These are phyloP conservation scores for Phalaenopsis aphrodite DNA, from an alignment of 106 monocot species.

Conservation along the genomic window DNA sequence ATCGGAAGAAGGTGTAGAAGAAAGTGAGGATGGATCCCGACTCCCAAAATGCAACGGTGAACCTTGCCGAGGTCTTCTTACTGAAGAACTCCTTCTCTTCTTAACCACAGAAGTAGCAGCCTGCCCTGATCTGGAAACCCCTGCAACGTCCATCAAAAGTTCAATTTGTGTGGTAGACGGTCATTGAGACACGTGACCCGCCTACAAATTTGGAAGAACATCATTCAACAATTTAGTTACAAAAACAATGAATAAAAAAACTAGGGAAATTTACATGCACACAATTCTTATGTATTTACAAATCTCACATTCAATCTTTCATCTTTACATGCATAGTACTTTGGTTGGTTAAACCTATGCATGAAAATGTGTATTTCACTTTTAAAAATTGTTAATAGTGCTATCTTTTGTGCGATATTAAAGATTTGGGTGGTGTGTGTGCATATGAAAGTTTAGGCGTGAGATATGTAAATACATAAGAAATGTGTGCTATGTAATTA, in stretches of 20 bases:
- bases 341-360: no score
- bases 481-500: no score
- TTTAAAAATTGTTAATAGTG: no score
- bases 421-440: no score
- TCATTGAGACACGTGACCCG: not conserved
- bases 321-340: no score
- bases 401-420: no score
- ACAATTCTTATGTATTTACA: no score
- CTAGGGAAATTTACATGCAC: not conserved
- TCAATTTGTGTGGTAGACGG: not conserved
- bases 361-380: no score
- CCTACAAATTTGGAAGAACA: not conserved
- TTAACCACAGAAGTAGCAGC: constrained; percentile 19
- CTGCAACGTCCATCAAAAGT: constrained; percentile 41
- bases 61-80: constrained; percentile 42
- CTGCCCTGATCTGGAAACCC: constrained; percentile 25
- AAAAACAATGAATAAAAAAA: not conserved
- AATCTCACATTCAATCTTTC: no score
- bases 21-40: constrained; percentile 34
- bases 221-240: not conserved
- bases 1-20: constrained; percentile 45
- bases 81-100: constrained; percentile 35
- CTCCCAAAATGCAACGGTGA: constrained; percentile 30
- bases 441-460: no score
- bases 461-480: no score